phyloP scores from a whole-genome alignment of 768 basidiomycete genomes.

The Lyophyllum shimeji region DNA sequence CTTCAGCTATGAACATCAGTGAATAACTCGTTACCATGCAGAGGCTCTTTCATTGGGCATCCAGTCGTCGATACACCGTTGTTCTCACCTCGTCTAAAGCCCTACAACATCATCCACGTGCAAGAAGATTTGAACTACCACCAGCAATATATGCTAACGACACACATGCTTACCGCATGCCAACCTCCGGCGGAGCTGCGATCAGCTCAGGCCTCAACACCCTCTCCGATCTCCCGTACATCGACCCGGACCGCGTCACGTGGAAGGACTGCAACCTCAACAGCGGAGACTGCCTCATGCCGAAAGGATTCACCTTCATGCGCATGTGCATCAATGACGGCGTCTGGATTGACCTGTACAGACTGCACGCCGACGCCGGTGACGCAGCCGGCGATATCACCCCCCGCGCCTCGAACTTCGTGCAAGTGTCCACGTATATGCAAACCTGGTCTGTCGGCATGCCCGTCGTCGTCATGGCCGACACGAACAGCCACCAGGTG shows the following conservation, averaged over 20 bases:
- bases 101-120: constrained; percentile 32
- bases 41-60: constrained; percentile 28
- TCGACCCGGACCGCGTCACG: constrained; percentile 30
- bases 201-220: constrained; percentile 37
- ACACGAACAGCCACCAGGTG: constrained; percentile 37
- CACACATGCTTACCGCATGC: constrained; percentile 33
- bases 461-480: constrained; percentile 36
- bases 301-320: constrained; percentile 39
- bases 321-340: constrained; percentile 31
- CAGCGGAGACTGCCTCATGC: constrained; percentile 36
- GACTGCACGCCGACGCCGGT: constrained; percentile 38
- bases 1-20: background rate
- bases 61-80: constrained; percentile 28
- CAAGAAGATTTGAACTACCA: constrained; percentile 42
- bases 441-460: constrained; percentile 30
- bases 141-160: constrained; percentile 32
- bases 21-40: background rate
- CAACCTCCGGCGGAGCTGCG: constrained; percentile 34
- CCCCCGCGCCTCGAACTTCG: constrained; percentile 31
- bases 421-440: constrained; percentile 30
- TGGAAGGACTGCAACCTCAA: constrained; percentile 30
- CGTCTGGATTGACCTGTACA: constrained; percentile 34
- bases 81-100: constrained; percentile 29
- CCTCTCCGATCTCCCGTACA: constrained; percentile 32
- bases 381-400: constrained; percentile 29